phyloP scores from a whole-genome alignment of 441 rosid species.

The Brassica balearica region DNA sequence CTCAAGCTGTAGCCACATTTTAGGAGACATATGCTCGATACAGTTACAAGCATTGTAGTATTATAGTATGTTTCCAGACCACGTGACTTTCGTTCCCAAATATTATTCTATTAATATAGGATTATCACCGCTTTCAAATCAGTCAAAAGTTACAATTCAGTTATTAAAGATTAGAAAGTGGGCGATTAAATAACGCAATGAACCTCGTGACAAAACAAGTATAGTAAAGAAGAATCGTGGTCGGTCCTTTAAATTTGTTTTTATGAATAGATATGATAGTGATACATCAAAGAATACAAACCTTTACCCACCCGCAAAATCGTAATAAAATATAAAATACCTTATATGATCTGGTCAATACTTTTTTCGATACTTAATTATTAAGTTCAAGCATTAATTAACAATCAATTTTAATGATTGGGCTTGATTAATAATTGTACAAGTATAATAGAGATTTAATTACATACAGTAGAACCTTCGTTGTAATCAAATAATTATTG shows the following conservation, averaged over 20 bases:
- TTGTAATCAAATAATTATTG: too few relatives aligned
- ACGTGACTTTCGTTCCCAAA: too few relatives aligned
- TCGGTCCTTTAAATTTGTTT: background rate
- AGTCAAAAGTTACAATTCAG: too few relatives aligned
- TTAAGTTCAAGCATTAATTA: background rate
- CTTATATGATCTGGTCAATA: background rate
- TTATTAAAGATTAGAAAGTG: too few relatives aligned
- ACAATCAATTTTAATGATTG: slow-evolving; percentile 5
- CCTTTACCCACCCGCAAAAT: background rate
- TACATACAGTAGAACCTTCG: too few relatives aligned
- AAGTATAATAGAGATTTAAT: background rate
- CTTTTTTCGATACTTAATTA: slow-evolving; percentile 1
- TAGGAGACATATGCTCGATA: too few relatives aligned
- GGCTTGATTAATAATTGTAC: slow-evolving; percentile 16
- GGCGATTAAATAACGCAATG: background rate
- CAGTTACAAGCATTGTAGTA: too few relatives aligned
- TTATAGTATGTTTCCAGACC: too few relatives aligned
- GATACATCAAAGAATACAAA: background rate
- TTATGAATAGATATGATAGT: background rate
- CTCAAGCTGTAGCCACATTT: too few relatives aligned
- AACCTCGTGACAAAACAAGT: background rate
- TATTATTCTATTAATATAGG: too few relatives aligned
- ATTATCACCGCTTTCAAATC: too few relatives aligned
- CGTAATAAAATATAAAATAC: too few relatives aligned
- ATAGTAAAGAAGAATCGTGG: background rate